phyloP scores from a whole-genome alignment of 106 monocot genomes.

The Platanthera zijinensis region DNA sequence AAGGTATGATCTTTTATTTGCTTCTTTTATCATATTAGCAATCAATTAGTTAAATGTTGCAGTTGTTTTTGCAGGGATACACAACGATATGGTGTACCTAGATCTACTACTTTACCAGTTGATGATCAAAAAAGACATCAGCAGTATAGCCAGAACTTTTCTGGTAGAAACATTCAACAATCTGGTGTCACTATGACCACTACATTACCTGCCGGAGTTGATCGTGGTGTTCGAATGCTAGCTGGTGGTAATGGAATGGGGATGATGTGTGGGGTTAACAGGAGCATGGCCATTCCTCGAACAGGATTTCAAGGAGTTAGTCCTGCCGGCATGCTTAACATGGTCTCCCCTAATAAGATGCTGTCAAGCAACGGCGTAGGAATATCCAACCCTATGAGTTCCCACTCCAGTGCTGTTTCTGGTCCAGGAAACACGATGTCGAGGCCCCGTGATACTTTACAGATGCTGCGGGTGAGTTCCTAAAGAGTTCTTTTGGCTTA shows the following conservation, averaged over 20 bases:
- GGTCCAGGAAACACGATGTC: slow-evolving; percentile 56
- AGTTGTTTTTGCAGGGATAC: slow-evolving; percentile 49
- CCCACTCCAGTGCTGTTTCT: slow-evolving; percentile 35
- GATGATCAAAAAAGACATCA: slow-evolving; percentile 73
- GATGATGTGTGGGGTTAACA: slow-evolving; percentile 57
- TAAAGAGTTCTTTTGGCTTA: neutral
- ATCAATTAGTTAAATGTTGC: neutral
- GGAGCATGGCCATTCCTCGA: slow-evolving; percentile 47
- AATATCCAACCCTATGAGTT: slow-evolving; percentile 35
- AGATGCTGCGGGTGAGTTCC: slow-evolving; percentile 59
- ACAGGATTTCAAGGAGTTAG: slow-evolving; percentile 63
- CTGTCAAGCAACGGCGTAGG: slow-evolving; percentile 44
- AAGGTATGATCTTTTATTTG: slow-evolving; percentile 36
- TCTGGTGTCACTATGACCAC: slow-evolving; percentile 34
- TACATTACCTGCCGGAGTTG: slow-evolving; percentile 42
- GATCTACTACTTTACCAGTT: slow-evolving; percentile 45
- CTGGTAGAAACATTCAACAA: slow-evolving; percentile 62
- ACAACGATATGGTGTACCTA: slow-evolving; percentile 47
- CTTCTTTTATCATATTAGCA: neutral
- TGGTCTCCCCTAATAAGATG: slow-evolving; percentile 61
- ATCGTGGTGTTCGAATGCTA: slow-evolving; percentile 61
- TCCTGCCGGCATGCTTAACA: slow-evolving; percentile 52
- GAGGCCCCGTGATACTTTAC: slow-evolving; percentile 63
- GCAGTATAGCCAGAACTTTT: slow-evolving; percentile 55
- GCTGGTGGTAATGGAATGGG: slow-evolving; percentile 54